Percentiles rank a stretch among this genome's conserved stretches.
Evolutionary conservation across 441 rosid species (phyloP).

Genomic region (Syzygium syzygioides): DNA sequence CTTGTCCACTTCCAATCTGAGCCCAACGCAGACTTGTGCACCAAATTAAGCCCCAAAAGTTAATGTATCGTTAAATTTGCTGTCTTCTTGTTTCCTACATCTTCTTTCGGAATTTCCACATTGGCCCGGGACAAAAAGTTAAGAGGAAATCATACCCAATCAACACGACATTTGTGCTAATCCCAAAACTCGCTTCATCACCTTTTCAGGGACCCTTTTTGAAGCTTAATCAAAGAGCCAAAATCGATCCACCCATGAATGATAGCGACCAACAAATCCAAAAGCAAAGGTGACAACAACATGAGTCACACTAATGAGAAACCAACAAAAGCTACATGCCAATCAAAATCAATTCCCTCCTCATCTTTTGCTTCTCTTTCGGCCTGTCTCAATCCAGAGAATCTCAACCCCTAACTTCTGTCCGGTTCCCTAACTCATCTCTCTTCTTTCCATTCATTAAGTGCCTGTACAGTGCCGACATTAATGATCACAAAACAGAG

Average conservation of each 20-base stretch:
- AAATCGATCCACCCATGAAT: background rate
- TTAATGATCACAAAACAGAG: background rate
- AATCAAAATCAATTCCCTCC: background rate
- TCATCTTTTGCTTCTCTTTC: background rate
- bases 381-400: background rate
- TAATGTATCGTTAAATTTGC: background rate
- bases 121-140: background rate
- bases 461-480: background rate
- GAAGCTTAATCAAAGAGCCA: background rate
- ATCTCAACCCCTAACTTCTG: background rate
- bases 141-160: background rate
- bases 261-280: background rate
- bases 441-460: background rate
- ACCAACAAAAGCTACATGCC: background rate
- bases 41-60: background rate
- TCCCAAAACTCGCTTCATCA: background rate
- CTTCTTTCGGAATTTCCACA: background rate
- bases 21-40: background rate
- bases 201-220: background rate
- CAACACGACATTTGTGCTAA: too few species aligned
- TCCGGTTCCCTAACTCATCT: background rate
- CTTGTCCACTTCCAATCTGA: too few species aligned
- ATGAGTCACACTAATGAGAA: background rate
- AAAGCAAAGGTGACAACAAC: background rate
- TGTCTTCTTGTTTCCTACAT: background rate